Evolutionary conservation across 164 flowering plant genomes (phyloP).

Genomic region (Vitis amurensis): DNA sequence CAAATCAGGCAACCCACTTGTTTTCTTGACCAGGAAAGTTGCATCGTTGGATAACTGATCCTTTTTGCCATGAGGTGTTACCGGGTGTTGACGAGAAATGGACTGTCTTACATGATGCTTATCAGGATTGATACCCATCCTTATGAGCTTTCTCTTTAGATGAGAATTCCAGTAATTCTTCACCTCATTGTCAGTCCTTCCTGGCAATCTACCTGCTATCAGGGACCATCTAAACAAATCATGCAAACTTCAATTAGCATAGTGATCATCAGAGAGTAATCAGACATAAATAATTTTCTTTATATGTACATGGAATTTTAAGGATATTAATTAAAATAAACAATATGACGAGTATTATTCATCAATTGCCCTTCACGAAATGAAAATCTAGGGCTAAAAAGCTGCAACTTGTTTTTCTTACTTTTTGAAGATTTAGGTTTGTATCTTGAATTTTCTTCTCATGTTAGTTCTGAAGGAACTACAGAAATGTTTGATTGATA

Average conservation of each 20-base stretch:
- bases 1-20: slow-evolving; percentile 6
- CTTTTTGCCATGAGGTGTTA: neutral
- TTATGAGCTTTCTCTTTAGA: slow-evolving; percentile 9
- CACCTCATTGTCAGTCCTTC: slow-evolving; percentile 23
- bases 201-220: slow-evolving; percentile 25
- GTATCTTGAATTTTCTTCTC: too few species aligned
- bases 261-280: too few species aligned
- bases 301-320: too few species aligned
- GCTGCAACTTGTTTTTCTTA: neutral
- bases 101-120: slow-evolving; percentile 1
- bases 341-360: too few species aligned
- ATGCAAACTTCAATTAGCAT: too few species aligned
- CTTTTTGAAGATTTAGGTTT: neutral
- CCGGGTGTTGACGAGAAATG: neutral
- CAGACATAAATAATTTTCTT: too few species aligned
- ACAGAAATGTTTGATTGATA: too few species aligned
- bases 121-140: slow-evolving; percentile 7
- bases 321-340: too few species aligned
- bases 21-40: too few species aligned
- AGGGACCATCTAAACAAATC: slow-evolving; percentile 19
- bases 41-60: neutral
- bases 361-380: too few species aligned
- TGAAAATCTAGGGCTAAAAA: too few species aligned
- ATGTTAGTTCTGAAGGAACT: too few species aligned
- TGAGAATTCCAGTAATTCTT: slow-evolving; percentile 26